These are phyloP conservation scores for Bidens hawaiensis DNA, from an alignment of 140 eudicot genomes.

Conservation along the genomic window DNA sequence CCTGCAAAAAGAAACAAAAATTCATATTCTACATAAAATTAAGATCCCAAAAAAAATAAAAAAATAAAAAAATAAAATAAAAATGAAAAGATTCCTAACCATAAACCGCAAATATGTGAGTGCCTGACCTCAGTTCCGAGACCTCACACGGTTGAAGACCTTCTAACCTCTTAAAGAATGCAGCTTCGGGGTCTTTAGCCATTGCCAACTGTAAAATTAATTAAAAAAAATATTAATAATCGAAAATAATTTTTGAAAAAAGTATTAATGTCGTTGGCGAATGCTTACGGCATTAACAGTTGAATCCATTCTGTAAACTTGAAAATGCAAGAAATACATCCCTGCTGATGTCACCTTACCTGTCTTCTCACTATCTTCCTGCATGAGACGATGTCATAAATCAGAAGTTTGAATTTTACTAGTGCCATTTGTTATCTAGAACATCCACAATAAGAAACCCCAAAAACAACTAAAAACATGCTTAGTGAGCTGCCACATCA, in stretches of 20 bases:
- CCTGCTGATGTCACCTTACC: constrained; percentile 95
- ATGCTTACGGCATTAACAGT: constrained; percentile 82
- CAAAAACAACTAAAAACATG: no score
- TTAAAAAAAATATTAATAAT: background rate
- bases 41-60: background rate
- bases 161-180: constrained; percentile 89
- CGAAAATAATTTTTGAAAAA: background rate
- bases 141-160: constrained; percentile 99
- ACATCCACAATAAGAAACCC: no score
- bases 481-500: no score
- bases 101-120: constrained; percentile 94
- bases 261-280: background rate
- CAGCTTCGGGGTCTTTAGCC: constrained; percentile 99
- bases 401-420: background rate
- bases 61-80: background rate
- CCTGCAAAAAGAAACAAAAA: constrained; percentile 45
- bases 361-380: constrained; percentile 97
- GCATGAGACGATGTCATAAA: constrained; percentile 24
- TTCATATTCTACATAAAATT: background rate
- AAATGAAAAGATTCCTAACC: constrained; percentile 41
- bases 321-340: constrained; percentile 96
- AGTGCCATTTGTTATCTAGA: background rate
- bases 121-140: constrained; percentile 81
- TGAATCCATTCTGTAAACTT: constrained; percentile 94
- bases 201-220: constrained; percentile 59